A percentile compares a stretch with the other conserved stretches of the same genome.
phyloP scores from a whole-genome alignment of 768 basidiomycete genomes.

The Cystobasidium ongulense region DNA sequence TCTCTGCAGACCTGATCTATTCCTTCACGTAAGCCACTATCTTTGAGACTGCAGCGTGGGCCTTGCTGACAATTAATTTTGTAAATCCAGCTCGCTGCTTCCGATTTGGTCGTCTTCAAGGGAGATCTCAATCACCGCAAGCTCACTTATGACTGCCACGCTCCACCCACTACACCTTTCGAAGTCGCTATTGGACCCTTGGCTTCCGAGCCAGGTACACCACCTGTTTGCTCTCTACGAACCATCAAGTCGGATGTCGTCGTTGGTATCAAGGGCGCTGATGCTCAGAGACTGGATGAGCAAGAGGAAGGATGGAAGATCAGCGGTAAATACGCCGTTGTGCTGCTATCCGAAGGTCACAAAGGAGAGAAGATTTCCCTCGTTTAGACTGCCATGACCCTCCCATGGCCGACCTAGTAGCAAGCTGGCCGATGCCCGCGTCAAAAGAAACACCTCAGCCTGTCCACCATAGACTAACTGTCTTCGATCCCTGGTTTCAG shows the following conservation, averaged over 20 bases:
- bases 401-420: too few species aligned
- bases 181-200: constrained; percentile 84
- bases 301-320: constrained; percentile 93
- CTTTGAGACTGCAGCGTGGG: constrained; percentile 52
- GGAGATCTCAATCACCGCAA: constrained; percentile 77
- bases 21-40: constrained; percentile 6
- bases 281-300: constrained; percentile 53
- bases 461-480: too few species aligned
- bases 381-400: not conserved
- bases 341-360: constrained; percentile 75
- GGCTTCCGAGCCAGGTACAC: constrained; percentile 78
- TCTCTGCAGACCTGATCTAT: constrained; percentile 41
- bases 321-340: constrained; percentile 54
- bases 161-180: constrained; percentile 62
- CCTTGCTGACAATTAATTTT: constrained; percentile 75
- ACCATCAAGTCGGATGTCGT: constrained; percentile 95
- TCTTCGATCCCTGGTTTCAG: too few species aligned
- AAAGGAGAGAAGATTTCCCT: constrained; percentile 57
- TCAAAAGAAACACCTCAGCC: too few species aligned
- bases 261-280: constrained; percentile 61
- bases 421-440: too few species aligned
- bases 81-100: constrained; percentile 80
- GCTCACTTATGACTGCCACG: constrained; percentile 48
- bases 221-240: constrained; percentile 67
- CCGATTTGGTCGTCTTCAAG: constrained; percentile 86